Base-by-base conservation (phyloP, 306 rosid genomes). In the Castanea crenata region DNA sequence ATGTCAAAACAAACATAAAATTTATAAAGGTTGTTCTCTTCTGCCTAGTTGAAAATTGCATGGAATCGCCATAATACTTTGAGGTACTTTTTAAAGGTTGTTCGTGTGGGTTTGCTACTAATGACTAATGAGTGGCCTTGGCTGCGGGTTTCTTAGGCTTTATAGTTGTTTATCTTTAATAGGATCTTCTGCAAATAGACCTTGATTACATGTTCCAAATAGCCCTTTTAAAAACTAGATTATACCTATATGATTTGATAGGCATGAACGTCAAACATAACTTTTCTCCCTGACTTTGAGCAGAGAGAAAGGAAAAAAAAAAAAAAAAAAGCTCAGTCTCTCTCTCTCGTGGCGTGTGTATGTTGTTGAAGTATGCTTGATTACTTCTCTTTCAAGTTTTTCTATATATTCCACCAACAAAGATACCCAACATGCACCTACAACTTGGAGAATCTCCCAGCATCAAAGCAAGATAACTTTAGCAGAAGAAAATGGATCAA, bases 401-500 rank as follows among this genome's bases (percentile, higher is more conserved):
- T 78, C 76, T 83, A 82, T 21, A 80, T 85, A 89, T 85, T 90
- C 92, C 79, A 84, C 83, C 75, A 81, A 83, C 82, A 76, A 74
- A 81, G 82, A 83, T 70, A 79, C 82, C 85, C 79, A 74, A 80
- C 54, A 15, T 12, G 27, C 27, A 78, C 80, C 88, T 85, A 79
- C 91, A 88, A 88, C 86, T 79, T 85, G 90, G 85, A 80, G 92
- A 92, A 84, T 87, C 85, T 81, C 72, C 74, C 62, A 86, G 83
- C 86, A 85, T 77, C 89, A 90, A 88, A 80, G 82, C 62, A 80
- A 69, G 44, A 67, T 57, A 74, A 74, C 82, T 80, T 80, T 73
- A 76, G 56, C 86, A 78, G 74, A 80, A 82, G 80, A 83, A 82
- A 85, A 85, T 83, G 80, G 73, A 82, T 74, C 72, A 74, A 87